Evolutionary conservation across 1,284 basidiomycete species (phyloP).

Genomic region (Fomitopsis pinicola): DNA sequence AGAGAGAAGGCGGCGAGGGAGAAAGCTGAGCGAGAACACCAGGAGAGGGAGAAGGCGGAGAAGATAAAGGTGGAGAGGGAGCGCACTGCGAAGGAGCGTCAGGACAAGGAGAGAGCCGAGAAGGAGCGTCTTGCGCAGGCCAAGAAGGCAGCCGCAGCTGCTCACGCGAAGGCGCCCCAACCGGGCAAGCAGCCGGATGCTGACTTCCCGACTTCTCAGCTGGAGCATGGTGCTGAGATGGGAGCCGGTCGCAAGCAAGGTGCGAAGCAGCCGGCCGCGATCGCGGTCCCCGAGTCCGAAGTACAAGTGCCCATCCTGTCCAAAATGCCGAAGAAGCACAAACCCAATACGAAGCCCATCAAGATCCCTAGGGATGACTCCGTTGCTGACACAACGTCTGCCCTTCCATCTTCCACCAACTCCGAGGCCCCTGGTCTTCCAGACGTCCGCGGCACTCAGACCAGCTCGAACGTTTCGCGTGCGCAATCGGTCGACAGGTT

Average conservation of each 20-base stretch:
- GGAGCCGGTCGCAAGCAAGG: constrained; percentile 10
- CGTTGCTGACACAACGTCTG: constrained; percentile 37
- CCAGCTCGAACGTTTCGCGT: constrained; percentile 49
- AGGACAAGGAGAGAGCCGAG: constrained; percentile 17
- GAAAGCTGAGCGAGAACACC: constrained; percentile 33
- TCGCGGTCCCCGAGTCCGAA: constrained; percentile 29
- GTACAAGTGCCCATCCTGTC: constrained; percentile 69
- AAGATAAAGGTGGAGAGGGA: constrained; percentile 21
- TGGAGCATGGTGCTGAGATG: constrained; percentile 15
- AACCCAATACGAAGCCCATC: constrained; percentile 56
- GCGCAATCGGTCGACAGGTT: constrained; percentile 53
- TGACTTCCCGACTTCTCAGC: constrained; percentile 16
- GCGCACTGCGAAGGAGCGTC: constrained; percentile 1
- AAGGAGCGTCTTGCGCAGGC: constrained; percentile 31
- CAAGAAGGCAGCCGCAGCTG: constrained; percentile 29
- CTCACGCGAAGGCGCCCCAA: constrained; percentile 23
- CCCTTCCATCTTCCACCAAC: constrained; percentile 39
- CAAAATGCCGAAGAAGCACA: constrained; percentile 77
- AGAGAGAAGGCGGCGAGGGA: constrained; percentile 32
- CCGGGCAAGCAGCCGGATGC: constrained; percentile 3
- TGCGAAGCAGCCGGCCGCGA: constrained; percentile 12
- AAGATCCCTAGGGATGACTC: constrained; percentile 56
- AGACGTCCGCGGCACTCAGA: constrained; percentile 32
- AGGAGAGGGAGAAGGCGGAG: constrained; percentile 27
- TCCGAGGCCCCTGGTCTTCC: constrained; percentile 40